These are phyloP conservation scores for Aspergillus awamori DNA, from an alignment of 2,329 filamentous ascomycete species.

Conservation along the genomic window DNA sequence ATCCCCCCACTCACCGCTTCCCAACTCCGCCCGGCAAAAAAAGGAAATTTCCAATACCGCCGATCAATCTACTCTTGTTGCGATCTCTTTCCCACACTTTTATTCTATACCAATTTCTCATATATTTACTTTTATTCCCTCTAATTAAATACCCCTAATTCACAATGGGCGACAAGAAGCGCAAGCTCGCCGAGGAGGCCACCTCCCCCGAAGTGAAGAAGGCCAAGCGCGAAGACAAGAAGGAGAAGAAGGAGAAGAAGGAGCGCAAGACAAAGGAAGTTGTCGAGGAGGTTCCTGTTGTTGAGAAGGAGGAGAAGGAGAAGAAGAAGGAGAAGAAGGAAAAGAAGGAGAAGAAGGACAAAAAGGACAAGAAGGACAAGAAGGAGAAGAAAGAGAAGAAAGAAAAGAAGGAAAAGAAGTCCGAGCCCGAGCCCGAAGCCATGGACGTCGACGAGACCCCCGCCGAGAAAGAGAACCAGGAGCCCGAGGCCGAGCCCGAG, in stretches of 20 bases:
- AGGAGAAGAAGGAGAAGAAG: slow-evolving; percentile 26
- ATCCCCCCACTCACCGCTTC: slow-evolving; percentile 27
- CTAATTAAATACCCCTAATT: not conserved
- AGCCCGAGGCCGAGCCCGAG: slow-evolving; percentile 3
- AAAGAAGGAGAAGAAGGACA: slow-evolving; percentile 30
- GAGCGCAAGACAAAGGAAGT: slow-evolving; percentile 18
- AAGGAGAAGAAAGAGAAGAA: slow-evolving; percentile 33
- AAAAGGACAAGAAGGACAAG: slow-evolving; percentile 33
- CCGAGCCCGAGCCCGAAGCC: slow-evolving; percentile 11
- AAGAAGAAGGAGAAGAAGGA: slow-evolving; percentile 28
- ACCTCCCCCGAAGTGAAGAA: slow-evolving; percentile 37
- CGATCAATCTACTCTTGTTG: slow-evolving; percentile 28
- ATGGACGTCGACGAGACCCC: slow-evolving; percentile 22
- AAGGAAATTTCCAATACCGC: slow-evolving; percentile 34
- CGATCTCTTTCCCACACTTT: slow-evolving; percentile 7
- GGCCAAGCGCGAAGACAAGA: slow-evolving; percentile 35
- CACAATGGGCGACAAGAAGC: slow-evolving; percentile 43
- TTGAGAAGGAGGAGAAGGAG: slow-evolving; percentile 32
- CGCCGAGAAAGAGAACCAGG: slow-evolving; percentile 7
- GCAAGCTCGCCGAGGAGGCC: slow-evolving; percentile 39
- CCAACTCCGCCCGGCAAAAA: slow-evolving; percentile 29
- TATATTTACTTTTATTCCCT: not conserved
- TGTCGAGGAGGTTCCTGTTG: slow-evolving; percentile 7
- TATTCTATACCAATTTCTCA: slow-evolving; percentile 5
- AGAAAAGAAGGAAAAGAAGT: slow-evolving; percentile 20